phyloP scores from a whole-genome alignment of 306 rosid species.

The Sesbania bispinosa region DNA sequence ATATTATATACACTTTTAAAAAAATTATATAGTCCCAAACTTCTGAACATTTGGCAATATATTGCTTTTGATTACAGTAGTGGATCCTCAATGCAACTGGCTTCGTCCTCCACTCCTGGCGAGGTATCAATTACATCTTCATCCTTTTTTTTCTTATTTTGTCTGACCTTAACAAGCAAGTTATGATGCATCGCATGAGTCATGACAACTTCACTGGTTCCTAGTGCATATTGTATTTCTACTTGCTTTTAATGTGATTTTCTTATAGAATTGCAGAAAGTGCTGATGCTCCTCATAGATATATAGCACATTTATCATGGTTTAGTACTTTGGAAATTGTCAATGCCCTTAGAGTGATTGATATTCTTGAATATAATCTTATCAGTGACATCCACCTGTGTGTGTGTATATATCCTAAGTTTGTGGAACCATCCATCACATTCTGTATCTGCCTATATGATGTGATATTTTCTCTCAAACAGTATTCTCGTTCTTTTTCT shows the following conservation, averaged over 20 bases:
- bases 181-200: not conserved
- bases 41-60: conserved; percentile 18
- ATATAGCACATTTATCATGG: not conserved
- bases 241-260: not conserved
- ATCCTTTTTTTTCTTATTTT: not conserved
- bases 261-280: not conserved
- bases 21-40: not conserved
- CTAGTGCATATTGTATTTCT: not conserved
- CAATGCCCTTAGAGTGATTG: not conserved
- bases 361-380: not conserved
- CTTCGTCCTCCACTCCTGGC: conserved; percentile 50
- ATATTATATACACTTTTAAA: not conserved
- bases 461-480: not conserved
- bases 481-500: not conserved
- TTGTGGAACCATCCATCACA: not conserved
- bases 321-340: not conserved
- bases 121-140: conserved; percentile 54
- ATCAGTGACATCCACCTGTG: not conserved
- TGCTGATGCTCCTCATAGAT: not conserved
- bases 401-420: not conserved
- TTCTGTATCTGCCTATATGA: not conserved
- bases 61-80: conserved; percentile 38
- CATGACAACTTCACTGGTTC: not conserved
- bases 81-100: conserved; percentile 46
- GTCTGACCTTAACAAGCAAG: not conserved